Evolutionary conservation across 306 rosid genomes (phyloP).

Genomic region (Gynostemma pentaphyllum): DNA sequence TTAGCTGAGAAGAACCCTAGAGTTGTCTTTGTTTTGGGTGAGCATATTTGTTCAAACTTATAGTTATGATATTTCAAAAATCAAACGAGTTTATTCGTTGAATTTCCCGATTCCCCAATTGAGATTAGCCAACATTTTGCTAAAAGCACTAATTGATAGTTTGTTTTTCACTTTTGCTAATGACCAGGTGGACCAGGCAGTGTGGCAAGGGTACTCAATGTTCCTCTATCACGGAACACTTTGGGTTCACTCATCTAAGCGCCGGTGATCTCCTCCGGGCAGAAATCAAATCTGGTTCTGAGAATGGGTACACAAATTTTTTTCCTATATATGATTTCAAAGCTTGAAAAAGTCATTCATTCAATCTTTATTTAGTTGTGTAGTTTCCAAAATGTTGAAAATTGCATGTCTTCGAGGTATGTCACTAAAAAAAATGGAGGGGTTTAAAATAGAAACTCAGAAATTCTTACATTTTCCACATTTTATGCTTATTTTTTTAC

Average conservation of each 20-base stretch:
- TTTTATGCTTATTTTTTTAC: too few relatives aligned
- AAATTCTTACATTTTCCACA: too few relatives aligned
- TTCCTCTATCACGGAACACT: conserved; percentile 59
- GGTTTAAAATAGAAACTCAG: not conserved
- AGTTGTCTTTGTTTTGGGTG: conserved; percentile 93
- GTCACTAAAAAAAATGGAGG: too few relatives aligned
- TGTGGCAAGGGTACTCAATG: conserved; percentile 99
- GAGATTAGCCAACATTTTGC: not conserved
- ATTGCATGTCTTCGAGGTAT: not conserved
- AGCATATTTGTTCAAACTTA: conserved; percentile 13
- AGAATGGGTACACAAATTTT: conserved; percentile 65
- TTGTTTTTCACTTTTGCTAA: conserved; percentile 18
- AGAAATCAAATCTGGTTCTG: conserved; percentile 91
- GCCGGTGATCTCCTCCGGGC: conserved; percentile 99
- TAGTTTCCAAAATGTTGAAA: not conserved
- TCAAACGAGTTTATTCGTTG: not conserved
- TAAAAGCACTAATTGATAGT: not conserved
- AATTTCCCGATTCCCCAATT: not conserved
- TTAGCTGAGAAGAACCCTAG: conserved; percentile 55
- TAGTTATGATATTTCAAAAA: not conserved
- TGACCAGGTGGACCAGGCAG: conserved; percentile 94
- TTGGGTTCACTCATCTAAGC: conserved; percentile 87
- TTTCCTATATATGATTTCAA: not conserved
- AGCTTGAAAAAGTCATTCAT: not conserved
- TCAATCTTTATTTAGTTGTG: not conserved